Conservation (phyloP, 495 filamentous ascomycete genomes). For the Lasiosphaeria miniovina region DNA sequence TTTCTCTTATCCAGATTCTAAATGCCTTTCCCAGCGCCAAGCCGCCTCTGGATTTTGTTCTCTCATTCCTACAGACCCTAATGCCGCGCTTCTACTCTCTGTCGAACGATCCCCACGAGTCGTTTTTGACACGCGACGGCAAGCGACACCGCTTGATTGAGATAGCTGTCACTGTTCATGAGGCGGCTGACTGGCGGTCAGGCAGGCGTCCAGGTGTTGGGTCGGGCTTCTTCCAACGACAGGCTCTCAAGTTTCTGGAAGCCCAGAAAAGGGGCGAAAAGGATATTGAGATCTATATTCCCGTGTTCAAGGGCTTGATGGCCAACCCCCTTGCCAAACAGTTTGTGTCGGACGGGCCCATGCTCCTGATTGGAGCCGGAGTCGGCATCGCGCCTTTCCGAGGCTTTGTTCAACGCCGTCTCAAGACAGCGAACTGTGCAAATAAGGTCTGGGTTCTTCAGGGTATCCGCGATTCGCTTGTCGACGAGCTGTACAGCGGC, state of each 20-base stretch:
- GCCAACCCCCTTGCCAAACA: conserved; percentile 88
- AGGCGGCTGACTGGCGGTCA: conserved; percentile 73
- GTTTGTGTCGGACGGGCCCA: conserved; percentile 88
- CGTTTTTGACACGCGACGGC: conserved; percentile 61
- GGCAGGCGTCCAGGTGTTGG: conserved; percentile 67
- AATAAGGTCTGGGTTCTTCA: conserved; percentile 99
- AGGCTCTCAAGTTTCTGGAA: conserved; percentile 66
- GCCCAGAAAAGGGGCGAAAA: conserved; percentile 57
- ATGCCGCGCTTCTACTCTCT: conserved; percentile 99
- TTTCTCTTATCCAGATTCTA: conserved; percentile 80
- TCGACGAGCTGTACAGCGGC: conserved; percentile 93
- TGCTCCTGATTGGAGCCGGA: conserved; percentile 94
- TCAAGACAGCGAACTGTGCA: conserved; percentile 93
- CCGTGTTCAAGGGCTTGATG: conserved; percentile 99
- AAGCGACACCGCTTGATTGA: conserved; percentile 82
- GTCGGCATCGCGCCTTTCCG: conserved; percentile 97
- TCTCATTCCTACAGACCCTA: conserved; percentile 75
- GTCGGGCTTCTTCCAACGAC: conserved; percentile 81
- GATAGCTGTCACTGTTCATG: conserved; percentile 91
- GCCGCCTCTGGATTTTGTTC: conserved; percentile 75
- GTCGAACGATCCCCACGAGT: conserved; percentile 90
- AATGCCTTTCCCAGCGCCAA: conserved; percentile 88
- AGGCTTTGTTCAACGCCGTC: conserved; percentile 90
- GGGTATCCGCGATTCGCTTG: conserved; percentile 85
- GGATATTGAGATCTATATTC: conserved; percentile 64